Base-by-base conservation (phyloP, 2,329 filamentous ascomycete species). In the Sporothrix globosa region DNA sequence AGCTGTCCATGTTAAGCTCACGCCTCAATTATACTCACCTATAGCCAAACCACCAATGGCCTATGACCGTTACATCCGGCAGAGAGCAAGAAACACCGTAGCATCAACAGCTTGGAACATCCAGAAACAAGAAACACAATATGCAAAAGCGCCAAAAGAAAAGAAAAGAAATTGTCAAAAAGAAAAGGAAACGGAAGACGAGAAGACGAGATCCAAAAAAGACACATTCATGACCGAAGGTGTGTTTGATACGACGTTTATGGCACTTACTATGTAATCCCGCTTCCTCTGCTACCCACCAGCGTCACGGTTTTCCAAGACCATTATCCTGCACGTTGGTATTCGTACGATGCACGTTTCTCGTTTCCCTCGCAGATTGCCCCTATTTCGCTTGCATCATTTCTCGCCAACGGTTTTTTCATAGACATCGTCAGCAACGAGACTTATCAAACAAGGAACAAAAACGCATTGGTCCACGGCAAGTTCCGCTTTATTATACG, bases 41-140 rank as follows among this genome's bases (percentile, higher is more conserved):
- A 60, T 60, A 41, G 30, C 34, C n/a, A 60, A 7, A 3, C 3
- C 30, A 5, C 24, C 44, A 30, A 9, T n/a, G 24, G 6, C 44
- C 19, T 19, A 50, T 44, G 6, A 66, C 52, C 44, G 61, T 66
- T 66, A 50, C 61, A 44, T 66, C 39, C 44, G 60, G 60, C 19
- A 34, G 48, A 44, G 19, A n/a, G 30, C 10, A 53, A 41, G 27
- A 54, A 39, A 10, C n/a, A 67, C 44, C 19, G 63, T 67, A 53
- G 63, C 48, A 67, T 67, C n/a, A 48, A 7, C 17, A 5, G n/a
- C 48, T 19, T 67, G 48, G 27, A n/a, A 34, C 24, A 44, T 41
- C 10, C 63, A 19, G 63, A 67, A 66, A 50, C 24, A 65, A n/a
- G 27, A 39, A 34, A 19, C 27, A 34, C 9, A 39, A 61, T 24